Percentiles rank a stretch among this genome's conserved stretches.
These are phyloP conservation scores for Kwoniella dejecticola DNA, from an alignment of 768 basidiomycete species.

Conservation along the genomic window DNA sequence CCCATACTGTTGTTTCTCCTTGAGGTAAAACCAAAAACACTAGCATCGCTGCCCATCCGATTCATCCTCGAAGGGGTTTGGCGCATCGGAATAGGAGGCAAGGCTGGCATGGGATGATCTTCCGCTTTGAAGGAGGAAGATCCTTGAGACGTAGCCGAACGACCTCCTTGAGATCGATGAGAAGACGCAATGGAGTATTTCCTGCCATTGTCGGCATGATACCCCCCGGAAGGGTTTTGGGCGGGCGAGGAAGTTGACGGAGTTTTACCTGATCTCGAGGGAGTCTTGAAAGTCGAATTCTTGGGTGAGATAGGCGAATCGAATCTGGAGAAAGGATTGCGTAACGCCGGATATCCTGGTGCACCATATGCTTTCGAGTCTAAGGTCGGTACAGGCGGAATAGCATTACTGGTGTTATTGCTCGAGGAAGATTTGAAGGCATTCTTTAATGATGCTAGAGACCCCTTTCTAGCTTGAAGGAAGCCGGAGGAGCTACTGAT, in stretches of 20 bases:
- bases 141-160: slow-evolving; percentile 38
- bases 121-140: slow-evolving; percentile 41
- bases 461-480: slow-evolving; percentile 40
- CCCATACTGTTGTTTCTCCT: slow-evolving; percentile 35
- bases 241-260: slow-evolving; percentile 27
- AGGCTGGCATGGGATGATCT: slow-evolving; percentile 40
- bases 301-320: slow-evolving; percentile 41
- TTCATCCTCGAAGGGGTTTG: slow-evolving; percentile 34
- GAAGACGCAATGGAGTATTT: slow-evolving; percentile 44
- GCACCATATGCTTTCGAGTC: slow-evolving; percentile 29
- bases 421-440: slow-evolving; percentile 40
- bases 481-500: slow-evolving; percentile 34
- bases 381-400: slow-evolving; percentile 41
- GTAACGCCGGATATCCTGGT: slow-evolving; percentile 44
- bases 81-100: slow-evolving; percentile 45
- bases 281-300: slow-evolving; percentile 19
- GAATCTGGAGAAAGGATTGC: slow-evolving; percentile 49
- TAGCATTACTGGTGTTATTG: slow-evolving; percentile 3
- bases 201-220: slow-evolving; percentile 26
- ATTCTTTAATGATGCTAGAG: slow-evolving; percentile 44
- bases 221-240: slow-evolving; percentile 12
- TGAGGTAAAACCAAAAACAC: slow-evolving; percentile 26
- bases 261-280: slow-evolving; percentile 20
- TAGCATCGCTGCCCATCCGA: slow-evolving; percentile 42
- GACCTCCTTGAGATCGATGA: slow-evolving; percentile 34